Base-by-base conservation (phyloP, 1,139 yeast species). In the Scheffersomyces illinoinensis region DNA sequence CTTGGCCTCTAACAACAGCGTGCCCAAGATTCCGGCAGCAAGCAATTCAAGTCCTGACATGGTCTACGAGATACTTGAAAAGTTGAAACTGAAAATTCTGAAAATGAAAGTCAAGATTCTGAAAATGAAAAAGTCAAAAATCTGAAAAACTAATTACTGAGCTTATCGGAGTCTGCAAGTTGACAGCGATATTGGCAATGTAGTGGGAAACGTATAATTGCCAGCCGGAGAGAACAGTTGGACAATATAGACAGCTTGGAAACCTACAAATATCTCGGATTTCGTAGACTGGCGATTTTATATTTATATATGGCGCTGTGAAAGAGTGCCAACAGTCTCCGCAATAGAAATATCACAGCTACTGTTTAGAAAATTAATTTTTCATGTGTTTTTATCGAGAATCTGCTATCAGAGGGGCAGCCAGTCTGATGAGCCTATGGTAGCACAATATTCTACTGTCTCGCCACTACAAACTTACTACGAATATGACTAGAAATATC, bases 1-100 rank as follows among this genome's bases (percentile, higher is more conserved):
- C 66, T 81, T 84, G 52, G 84, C 78, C 62, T 86, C 87, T 57
- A 87, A 73, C 58, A 81, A 71, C 63, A 77, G 83, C 18, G 79
- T 61, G 18, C 82, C 85, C 59, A 81, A 72, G 0, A 77, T 62
- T 26, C 77, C 84, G 33, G 83, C 85, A n/a, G 81, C 74, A 23
- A 78, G 79, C 56, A 81, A 60, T 71, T 81, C 85, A 54, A 79
- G 55, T 33, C 72, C 75, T 26, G 79, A 69, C 81, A 77, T 77
- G 46, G 20, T 48, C 43, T 33, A 33, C 43, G 43, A 7, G 43
- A 14, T 33, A 10, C 17, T 4, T 33, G 43, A 33, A 24, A 33
- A 33, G 43, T 33, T 33, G 43, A 33, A 12, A 12, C 43, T 33
- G 17, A 33, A 33, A 33, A 33, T 6, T 33, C 17, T 33, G 43